Base-by-base conservation (phyloP, 768 basidiomycete species). In the Pseudohyphozyma bogoriensis region DNA sequence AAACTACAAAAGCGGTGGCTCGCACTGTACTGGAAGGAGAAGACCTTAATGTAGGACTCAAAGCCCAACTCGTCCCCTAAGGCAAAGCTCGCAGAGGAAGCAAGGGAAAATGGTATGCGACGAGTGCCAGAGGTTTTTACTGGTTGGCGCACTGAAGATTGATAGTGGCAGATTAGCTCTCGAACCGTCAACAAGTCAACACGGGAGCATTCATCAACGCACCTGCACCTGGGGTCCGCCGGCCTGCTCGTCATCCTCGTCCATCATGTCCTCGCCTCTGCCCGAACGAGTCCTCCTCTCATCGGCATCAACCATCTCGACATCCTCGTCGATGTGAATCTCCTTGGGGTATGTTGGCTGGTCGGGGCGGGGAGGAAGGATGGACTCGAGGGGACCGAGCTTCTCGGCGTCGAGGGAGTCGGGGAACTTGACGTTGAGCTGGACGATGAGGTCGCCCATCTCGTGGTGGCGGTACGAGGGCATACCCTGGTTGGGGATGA, bases 391-490 rank as follows among this genome's bases (percentile, higher is more conserved):
- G 26, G 83, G 75, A 24, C 80, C 78, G 68, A 90, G 84, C 39
- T 78, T 76, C 35, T 78, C 77, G 35, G 82, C 77, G 60, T 85
- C 81, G 73, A 99, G 81, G 57, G 75, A 71, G 33, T 90, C 87
- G 39, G 95, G 95, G 83, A 97, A 99, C 60, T 79, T 82, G 71
- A 99, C 87, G 64, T 79, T 79, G 68, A 97, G 76, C 72, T 84
- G 86, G 74, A 99, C 80, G 73, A 82, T 90, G 62, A 99, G 81
- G 75, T 97, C 90, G 40, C 95, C 95, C 42, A 84, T 82, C 72
- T 99, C 91, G 76, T 97, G 95, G 76, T 97, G 93, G 62, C 95
- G 84, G 74, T 87, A 87, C 53, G 95, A 96, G 16, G 93, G 95
- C 95, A 99, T 99, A 63, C 95, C 95, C 76, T 97, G 92, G 7